Conservation (phyloP, 2,329 filamentous ascomycete genomes). For the Colletotrichum truncatum region DNA sequence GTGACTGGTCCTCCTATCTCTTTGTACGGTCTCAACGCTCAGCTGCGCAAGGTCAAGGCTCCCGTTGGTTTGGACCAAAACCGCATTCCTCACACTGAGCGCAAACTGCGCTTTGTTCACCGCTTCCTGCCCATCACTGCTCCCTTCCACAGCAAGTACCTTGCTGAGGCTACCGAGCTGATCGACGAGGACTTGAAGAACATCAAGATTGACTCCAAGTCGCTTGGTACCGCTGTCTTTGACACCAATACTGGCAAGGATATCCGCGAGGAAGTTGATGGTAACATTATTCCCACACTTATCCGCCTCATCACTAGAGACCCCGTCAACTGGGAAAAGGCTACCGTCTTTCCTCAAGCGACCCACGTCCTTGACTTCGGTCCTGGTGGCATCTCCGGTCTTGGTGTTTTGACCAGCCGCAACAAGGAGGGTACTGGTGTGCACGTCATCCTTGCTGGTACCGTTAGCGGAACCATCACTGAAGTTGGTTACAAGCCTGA, state of each 20-base stretch:
- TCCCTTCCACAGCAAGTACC: conserved; percentile 97
- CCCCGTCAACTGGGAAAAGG: conserved; percentile 94
- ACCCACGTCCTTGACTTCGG: conserved; percentile 98
- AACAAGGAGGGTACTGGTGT: conserved; percentile 99
- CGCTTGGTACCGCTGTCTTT: conserved; percentile 85
- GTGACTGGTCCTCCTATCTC: conserved; percentile 97
- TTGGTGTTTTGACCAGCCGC: conserved; percentile 94
- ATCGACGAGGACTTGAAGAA: conserved; percentile 90
- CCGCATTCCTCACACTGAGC: conserved; percentile 91
- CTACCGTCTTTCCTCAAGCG: conserved; percentile 88
- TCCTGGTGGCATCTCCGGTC: conserved; percentile 93
- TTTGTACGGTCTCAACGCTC: conserved; percentile 93
- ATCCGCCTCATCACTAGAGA: conserved; percentile 95
- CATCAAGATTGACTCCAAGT: conserved; percentile 76
- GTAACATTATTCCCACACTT: conserved; percentile 86
- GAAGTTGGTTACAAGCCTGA: conserved; percentile 99
- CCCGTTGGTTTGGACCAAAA: conserved; percentile 97
- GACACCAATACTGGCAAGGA: conserved; percentile 92
- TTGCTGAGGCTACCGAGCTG: conserved; percentile 81
- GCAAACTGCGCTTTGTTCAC: conserved; percentile 96
- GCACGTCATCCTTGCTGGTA: conserved; percentile 91
- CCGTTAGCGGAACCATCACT: conserved; percentile 87
- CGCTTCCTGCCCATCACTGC: conserved; percentile 97
- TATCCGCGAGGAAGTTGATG: conserved; percentile 73
- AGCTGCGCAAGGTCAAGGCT: conserved; percentile 95